Evolutionary conservation across 306 rosid genomes (phyloP), one percentile per base, ranked within the genome.

Genomic region (Trichosanthes truncata): DNA sequence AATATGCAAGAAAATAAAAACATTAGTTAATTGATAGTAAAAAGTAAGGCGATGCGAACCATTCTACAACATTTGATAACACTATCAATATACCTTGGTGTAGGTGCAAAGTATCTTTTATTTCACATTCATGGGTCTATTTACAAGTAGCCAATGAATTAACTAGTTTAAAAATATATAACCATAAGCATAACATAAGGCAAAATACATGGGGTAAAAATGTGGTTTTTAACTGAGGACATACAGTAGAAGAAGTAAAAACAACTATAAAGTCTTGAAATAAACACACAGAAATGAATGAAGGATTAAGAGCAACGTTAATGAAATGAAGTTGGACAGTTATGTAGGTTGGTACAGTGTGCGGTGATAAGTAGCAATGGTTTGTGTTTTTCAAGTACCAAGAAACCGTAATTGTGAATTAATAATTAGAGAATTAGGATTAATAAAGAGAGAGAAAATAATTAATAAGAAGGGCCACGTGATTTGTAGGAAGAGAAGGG

Each of bases 401-500:
- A 29, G 2, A 31, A 35, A 55, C 26, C n/a, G 2, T 26, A 3
- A 9, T 57, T 21, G 31, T 29, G 8, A 57, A 4, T 53, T 76
- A 51, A 53, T 76, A 51, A 53, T 53, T 76, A 51, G 21, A 31
- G 1, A 62, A 29, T 61, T 29, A 59, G 8, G 68, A 36, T n/a
- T 5, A 73, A 76, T 12, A 29, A n/a, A 25, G 56, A 82, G 84
- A 41, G 77, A 67, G 43, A 80, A 53, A 88, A 82, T 81, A 71
- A 3, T 0, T 31, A 62, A 3, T 12, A 57, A 25, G 80, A 83
- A 72, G 78, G 63, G 79, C 77, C 97, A 90, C 90, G 92, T 93
- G 96, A 86, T 84, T 85, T 91, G 97, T 91, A 87, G 93, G 76
- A 78, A 82, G 76, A 83, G 74, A 73, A 60, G 89, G 89, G 87